Base-by-base conservation (phyloP, 768 basidiomycete species). In the Chalciporus piperatus region DNA sequence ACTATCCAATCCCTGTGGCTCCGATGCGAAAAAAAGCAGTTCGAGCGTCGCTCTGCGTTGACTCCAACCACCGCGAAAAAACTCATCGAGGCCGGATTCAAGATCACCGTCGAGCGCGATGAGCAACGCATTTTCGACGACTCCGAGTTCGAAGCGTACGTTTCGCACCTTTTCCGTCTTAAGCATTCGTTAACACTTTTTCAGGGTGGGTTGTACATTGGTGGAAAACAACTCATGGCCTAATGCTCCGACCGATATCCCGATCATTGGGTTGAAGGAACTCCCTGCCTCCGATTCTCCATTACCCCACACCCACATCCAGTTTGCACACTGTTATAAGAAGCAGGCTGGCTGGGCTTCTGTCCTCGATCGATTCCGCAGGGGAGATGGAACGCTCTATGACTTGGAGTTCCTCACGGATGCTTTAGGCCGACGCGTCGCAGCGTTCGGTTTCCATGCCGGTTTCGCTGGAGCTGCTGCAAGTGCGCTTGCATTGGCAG, bases 241-340 rank as follows among this genome's bases (percentile, higher is more conserved):
- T 16, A 76, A 63, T 41, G 95, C 95, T 0, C 92, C 93, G 0
- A 70, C 68, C 20, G 70, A 81, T 39, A 72, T 84, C 30, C 87
- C 89, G 39, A 95, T 99, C 70, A 85, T 98, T 61, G 97, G 97
- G 6, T 79, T 99, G 69, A 99, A 99, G 76, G 97, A 98, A 66
- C 83, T 98, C n/a, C 84, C 88, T 20, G 82, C 74, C 48, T 95
- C 92, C 38, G 77, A 81, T 41, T 84, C 84, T 30, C 89, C 96
- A 19, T 75, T 99, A 16, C 84, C 82, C 8, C 97, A 99, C 71
- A 92, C 90, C 3, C 97, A 99, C 71, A 93, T 99, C 65, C 93
- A 97, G 62, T 99, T 98, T 61, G 95, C 94, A 4, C 97, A 98
- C 69, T 97, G 95, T 72, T 98, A 91, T 81, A 99, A 99, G 73